Percentiles rank a stretch among this genome's conserved stretches.
Conservation (phyloP, 2,329 filamentous ascomycete species). For the Colletotrichum euphorbiae region DNA sequence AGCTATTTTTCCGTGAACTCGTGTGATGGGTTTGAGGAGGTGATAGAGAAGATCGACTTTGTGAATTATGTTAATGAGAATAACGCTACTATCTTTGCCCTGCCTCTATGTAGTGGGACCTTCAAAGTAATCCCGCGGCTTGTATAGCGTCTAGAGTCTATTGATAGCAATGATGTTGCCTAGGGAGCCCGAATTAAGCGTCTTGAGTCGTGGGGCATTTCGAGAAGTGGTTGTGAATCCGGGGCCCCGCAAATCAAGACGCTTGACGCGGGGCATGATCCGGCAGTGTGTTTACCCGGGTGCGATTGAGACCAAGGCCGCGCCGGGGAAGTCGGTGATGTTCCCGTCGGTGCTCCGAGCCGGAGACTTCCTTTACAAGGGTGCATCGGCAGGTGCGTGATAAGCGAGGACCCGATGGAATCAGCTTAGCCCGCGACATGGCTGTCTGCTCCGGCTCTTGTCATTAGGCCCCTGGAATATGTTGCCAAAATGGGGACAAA, state of each 20-base stretch:
- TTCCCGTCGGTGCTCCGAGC: neutral
- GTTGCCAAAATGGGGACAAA: neutral
- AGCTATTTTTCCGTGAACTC: constrained; percentile 63
- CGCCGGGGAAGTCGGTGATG: neutral
- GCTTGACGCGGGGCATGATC: constrained; percentile 1
- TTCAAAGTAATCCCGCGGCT: constrained; percentile 64
- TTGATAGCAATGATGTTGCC: constrained; percentile 64
- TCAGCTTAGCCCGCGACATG: neutral
- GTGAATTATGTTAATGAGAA: constrained; percentile 71
- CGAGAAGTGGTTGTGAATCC: neutral
- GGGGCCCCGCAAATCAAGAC: neutral
- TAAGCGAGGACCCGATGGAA: neutral
- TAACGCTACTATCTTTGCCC: constrained; percentile 54
- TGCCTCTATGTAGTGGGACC: constrained; percentile 55
- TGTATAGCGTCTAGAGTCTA: constrained; percentile 65
- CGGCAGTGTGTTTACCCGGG: constrained; percentile 7
- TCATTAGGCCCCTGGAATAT: neutral
- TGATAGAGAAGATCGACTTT: constrained; percentile 70
- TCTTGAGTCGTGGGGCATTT: constrained; percentile 18
- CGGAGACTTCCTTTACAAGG: neutral
- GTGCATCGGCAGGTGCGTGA: neutral
- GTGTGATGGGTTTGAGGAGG: constrained; percentile 63
- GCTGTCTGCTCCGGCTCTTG: neutral
- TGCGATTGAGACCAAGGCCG: neutral
- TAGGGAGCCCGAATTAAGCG: constrained; percentile 53